Evolutionary conservation across 2,329 filamentous ascomycete genomes (phyloP).

Genomic region (Alternaria sp.): DNA sequence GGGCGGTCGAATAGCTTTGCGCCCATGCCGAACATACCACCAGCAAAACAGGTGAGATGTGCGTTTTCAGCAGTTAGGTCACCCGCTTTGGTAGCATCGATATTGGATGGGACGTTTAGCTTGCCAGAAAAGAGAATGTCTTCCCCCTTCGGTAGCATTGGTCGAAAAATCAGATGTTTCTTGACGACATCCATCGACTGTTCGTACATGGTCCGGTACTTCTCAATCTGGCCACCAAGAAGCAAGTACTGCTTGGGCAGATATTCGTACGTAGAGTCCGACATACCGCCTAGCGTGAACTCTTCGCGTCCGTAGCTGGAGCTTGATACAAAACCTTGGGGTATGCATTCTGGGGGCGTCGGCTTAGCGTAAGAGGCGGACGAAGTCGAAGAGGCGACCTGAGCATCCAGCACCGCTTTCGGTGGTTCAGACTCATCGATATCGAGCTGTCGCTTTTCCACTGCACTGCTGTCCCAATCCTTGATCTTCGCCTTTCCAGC

Average conservation of each 20-base stretch:
- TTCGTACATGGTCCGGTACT: conserved; percentile 67
- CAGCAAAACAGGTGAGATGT: conserved; percentile 75
- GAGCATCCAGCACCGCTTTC: conserved; percentile 9
- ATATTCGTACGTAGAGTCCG: conserved; percentile 54
- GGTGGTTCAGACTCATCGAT: conserved; percentile 26
- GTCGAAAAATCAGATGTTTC: conserved; percentile 59
- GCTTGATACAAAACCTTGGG: conserved; percentile 64
- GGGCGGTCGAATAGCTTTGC: conserved; percentile 66
- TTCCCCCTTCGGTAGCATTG: conserved; percentile 57
- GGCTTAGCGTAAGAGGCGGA: conserved; percentile 18
- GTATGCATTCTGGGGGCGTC: conserved; percentile 40
- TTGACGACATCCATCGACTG: conserved; percentile 55
- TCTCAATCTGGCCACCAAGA: conserved; percentile 56
- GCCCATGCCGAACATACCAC: conserved; percentile 74
- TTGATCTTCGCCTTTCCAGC: conserved; percentile 28
- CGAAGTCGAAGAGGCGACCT: conserved; percentile 9
- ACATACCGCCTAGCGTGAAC: conserved; percentile 52
- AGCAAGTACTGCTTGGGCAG: conserved; percentile 59
- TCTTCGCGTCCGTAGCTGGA: conserved; percentile 57
- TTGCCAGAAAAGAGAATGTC: conserved; percentile 55
- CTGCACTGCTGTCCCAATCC: conserved; percentile 29
- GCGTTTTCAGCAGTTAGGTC: conserved; percentile 56
- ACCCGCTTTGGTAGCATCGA: conserved; percentile 31
- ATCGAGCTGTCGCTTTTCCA: conserved; percentile 36
- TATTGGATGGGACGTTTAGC: conserved; percentile 46